Evolutionary conservation across 768 basidiomycete genomes (phyloP).

Genomic region (Mycena capillaripes): DNA sequence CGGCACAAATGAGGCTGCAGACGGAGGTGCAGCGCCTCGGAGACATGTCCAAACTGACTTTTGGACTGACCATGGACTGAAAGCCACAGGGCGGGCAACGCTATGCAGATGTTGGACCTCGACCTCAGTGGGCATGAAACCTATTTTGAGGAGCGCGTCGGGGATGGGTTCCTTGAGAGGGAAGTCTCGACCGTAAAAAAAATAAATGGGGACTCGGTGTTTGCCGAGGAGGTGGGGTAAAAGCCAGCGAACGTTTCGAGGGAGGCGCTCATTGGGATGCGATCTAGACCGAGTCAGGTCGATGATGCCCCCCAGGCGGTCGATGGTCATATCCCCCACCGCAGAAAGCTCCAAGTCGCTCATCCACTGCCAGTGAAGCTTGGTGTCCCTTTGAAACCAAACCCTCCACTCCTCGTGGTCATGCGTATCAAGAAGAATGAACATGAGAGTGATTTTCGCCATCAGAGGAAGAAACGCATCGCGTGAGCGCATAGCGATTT

Average conservation of each 20-base stretch:
- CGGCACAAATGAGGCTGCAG: no score
- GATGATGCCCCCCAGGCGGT: constrained; percentile 32
- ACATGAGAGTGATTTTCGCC: constrained; percentile 22
- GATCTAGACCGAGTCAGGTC: constrained; percentile 23
- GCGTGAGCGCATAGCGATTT: constrained; percentile 23
- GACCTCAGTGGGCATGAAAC: constrained; percentile 12
- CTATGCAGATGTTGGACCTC: constrained; percentile 9
- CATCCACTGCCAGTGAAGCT: constrained; percentile 27
- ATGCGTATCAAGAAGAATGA: constrained; percentile 26
- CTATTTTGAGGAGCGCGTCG: neutral
- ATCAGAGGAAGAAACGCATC: constrained; percentile 34
- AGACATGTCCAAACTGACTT: neutral
- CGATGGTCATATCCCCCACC: constrained; percentile 27
- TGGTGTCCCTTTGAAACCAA: neutral
- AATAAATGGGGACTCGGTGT: constrained; percentile 31
- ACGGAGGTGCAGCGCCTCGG: neutral
- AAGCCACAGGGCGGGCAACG: constrained; percentile 13
- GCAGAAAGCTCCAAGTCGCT: constrained; percentile 28
- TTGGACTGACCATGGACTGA: constrained; percentile 17
- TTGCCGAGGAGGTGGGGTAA: constrained; percentile 19
- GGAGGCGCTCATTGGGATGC: constrained; percentile 23
- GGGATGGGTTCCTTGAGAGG: constrained; percentile 27
- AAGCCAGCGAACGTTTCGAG: constrained; percentile 30
- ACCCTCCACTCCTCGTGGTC: constrained; percentile 24
- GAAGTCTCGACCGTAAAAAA: constrained; percentile 23